Conservation (phyloP, 495 filamentous ascomycete species). For the Aeminium ludgeri region DNA sequence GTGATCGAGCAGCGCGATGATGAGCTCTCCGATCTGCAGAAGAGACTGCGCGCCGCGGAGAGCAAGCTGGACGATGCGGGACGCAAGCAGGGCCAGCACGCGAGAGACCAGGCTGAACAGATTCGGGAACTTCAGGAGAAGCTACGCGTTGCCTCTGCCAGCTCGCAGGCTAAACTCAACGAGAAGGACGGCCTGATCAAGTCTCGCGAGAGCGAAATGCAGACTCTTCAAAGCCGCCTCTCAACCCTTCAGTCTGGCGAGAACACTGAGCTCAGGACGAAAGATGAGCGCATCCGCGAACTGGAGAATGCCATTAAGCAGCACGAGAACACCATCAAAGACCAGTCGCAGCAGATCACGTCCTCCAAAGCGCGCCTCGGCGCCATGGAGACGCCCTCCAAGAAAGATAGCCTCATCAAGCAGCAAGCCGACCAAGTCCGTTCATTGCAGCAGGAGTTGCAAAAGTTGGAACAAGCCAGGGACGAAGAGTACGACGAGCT, state of each 20-base stretch:
- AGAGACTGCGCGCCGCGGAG: conserved; percentile 10
- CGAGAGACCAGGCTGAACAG: conserved; percentile 10
- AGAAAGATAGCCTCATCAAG: conserved; percentile 13
- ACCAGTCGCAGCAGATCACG: conserved; percentile 13
- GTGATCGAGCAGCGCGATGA: conserved; percentile 15
- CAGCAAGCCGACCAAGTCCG: conserved; percentile 15
- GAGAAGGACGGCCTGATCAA: conserved; percentile 14
- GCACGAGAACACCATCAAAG: conserved; percentile 7
- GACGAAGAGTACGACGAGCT: conserved; percentile 15
- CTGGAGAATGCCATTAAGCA: conserved; percentile 11
- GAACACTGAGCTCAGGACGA: conserved; percentile 10
- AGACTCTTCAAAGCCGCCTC: conserved; percentile 13
- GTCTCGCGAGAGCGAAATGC: conserved; percentile 12
- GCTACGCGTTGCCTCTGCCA: conserved; percentile 6
- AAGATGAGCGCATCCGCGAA: conserved; percentile 12
- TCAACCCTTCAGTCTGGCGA: conserved; percentile 8
- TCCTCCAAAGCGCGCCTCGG: conserved; percentile 12
- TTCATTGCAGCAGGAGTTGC: conserved; percentile 8
- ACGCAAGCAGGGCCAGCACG: conserved; percentile 11
- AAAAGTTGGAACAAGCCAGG: conserved; percentile 13
- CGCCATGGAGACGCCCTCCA: conserved; percentile 16
- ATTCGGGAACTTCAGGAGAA: conserved; percentile 17
- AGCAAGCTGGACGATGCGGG: conserved; percentile 7
- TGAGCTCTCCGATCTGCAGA: conserved; percentile 14
- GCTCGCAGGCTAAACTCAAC: conserved; percentile 12